These are phyloP conservation scores for Starmera caribaea DNA, from an alignment of 805 yeast genomes.

Conservation along the genomic window DNA sequence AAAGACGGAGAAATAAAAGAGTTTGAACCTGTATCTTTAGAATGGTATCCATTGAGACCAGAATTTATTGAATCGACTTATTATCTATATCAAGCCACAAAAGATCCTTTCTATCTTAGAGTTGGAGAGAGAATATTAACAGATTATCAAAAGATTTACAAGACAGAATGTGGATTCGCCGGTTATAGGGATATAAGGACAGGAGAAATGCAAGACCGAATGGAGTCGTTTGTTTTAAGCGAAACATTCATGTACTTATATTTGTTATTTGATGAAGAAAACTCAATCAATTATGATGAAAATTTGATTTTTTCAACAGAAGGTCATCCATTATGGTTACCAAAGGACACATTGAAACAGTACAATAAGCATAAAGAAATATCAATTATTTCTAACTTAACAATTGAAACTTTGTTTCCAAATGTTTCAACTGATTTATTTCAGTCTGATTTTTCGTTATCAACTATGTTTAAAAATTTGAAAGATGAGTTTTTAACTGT, in stretches of 20 bases:
- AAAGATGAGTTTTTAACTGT: neutral
- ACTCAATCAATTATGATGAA: conserved; percentile 37
- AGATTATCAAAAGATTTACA: conserved; percentile 42
- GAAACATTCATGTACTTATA: conserved; percentile 83
- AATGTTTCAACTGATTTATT: neutral
- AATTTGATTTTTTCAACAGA: conserved; percentile 62
- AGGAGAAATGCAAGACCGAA: conserved; percentile 60
- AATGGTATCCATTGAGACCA: conserved; percentile 92
- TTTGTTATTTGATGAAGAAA: conserved; percentile 63
- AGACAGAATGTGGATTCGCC: conserved; percentile 68
- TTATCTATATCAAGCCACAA: conserved; percentile 72
- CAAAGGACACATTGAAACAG: conserved; percentile 21
- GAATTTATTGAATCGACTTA: conserved; percentile 88
- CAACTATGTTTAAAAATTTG: neutral
- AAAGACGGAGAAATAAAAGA: conserved; percentile 1
- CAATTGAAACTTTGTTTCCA: neutral
- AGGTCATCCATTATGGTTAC: conserved; percentile 84
- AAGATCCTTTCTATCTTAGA: conserved; percentile 72
- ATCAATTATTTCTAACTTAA: conserved; percentile 1
- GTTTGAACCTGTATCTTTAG: conserved; percentile 38
- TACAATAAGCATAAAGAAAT: conserved; percentile 13
- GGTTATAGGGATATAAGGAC: conserved; percentile 63
- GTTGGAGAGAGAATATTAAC: conserved; percentile 60
- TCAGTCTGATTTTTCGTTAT: neutral
- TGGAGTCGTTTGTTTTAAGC: conserved; percentile 86